phyloP scores from a whole-genome alignment of 805 yeast genomes.

The Starmera quercuum region DNA sequence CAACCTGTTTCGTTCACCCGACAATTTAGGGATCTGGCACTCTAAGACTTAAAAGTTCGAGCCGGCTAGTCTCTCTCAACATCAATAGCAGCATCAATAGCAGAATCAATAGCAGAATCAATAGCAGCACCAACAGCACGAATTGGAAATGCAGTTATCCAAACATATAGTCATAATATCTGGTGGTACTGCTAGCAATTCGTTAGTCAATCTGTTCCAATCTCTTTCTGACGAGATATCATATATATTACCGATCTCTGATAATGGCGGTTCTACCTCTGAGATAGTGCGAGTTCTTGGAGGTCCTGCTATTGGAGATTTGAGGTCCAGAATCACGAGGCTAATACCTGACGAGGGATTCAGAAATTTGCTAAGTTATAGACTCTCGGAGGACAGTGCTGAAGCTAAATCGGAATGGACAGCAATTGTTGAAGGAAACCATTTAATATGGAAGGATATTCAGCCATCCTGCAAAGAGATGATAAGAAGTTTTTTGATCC shows the following conservation, averaged over 20 bases:
- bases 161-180: conserved; percentile 36
- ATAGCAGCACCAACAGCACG: no score
- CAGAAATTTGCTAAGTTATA: conserved; percentile 32
- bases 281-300: conserved; percentile 82
- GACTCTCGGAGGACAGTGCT: conserved; percentile 40
- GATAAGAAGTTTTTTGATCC: conserved; percentile 67
- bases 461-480: conserved; percentile 58
- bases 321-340: conserved; percentile 72
- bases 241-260: conserved; percentile 77
- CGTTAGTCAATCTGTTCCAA: conserved; percentile 53
- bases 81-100: no score
- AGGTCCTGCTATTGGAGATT: conserved; percentile 94
- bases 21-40: no score
- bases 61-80: no score
- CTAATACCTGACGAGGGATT: conserved; percentile 46
- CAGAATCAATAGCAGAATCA: no score
- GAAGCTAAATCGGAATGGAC: conserved; percentile 71
- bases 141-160: no score
- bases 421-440: conserved; percentile 70
- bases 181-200: conserved; percentile 87
- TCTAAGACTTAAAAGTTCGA: no score
- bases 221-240: conserved; percentile 35
- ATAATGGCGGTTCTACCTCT: conserved; percentile 93
- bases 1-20: no score
- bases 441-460: conserved; percentile 55